These are phyloP conservation scores for Hypomyces rosellus DNA, from an alignment of 2,329 filamentous ascomycete genomes.

Conservation along the genomic window DNA sequence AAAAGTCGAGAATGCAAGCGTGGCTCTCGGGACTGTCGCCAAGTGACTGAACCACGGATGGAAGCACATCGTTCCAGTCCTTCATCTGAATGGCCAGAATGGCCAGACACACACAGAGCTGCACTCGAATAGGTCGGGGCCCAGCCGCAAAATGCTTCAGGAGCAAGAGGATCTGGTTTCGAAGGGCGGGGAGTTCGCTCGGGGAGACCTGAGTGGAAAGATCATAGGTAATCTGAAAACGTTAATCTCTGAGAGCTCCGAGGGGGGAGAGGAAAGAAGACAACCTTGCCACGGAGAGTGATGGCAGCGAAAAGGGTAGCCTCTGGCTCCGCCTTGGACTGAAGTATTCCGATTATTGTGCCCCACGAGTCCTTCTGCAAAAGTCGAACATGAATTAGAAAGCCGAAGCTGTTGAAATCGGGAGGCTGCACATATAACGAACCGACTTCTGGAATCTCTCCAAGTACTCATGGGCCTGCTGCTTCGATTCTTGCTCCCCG, in stretches of 20 bases:
- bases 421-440: conserved; percentile 17
- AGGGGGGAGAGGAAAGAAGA: neutral
- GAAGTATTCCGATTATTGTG: conserved; percentile 77
- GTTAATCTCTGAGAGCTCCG: conserved; percentile 1
- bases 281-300: conserved; percentile 94
- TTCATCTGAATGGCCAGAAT: conserved; percentile 95
- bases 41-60: conserved; percentile 71
- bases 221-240: conserved; percentile 83
- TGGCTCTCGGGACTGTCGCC: conserved; percentile 71
- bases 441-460: conserved; percentile 98
- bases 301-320: conserved; percentile 94
- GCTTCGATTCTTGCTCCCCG: conserved; percentile 75
- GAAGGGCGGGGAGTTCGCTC: conserved; percentile 66
- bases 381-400: conserved; percentile 11
- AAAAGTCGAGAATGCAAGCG: conserved; percentile 87
- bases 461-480: conserved; percentile 83
- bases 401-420: neutral
- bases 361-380: conserved; percentile 82
- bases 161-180: conserved; percentile 76
- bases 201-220: conserved; percentile 75
- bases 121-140: conserved; percentile 78
- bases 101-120: conserved; percentile 90
- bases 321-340: conserved; percentile 73
- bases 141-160: conserved; percentile 76
- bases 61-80: conserved; percentile 88